Base-by-base conservation (phyloP, 2,329 filamentous ascomycete species). In the Hymenoscyphus infarciens region DNA sequence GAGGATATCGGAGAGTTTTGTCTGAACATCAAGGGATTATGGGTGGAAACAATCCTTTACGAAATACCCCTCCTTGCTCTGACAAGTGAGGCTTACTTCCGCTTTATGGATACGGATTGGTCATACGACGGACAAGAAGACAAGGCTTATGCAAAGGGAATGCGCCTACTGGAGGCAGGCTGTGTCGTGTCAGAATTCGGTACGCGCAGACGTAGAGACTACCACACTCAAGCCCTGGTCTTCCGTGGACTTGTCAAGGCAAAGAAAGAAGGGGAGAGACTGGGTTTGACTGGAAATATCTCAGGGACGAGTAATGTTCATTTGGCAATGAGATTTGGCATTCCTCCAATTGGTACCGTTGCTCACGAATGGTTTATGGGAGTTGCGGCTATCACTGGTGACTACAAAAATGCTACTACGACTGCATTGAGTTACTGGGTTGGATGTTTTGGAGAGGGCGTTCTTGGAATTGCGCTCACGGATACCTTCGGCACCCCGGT, bases 361-460 rank as follows among this genome's bases (percentile, higher is more conserved):
- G 95, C 95, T 0, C 95, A 99, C 73, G 95, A 99, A 78, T 99
- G 95, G 95, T 98, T 97, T 80, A 99, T 99, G 95, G 93, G 92
- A 52, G 94, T 96, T 66, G 95, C 95, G 0, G 93, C 95, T 45
- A 92, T 97, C 69, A 91, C 89, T 4, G 83, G 91, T 66, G 85
- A 97, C 76, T 99, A 99, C 74, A 83, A 86, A 69, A 82, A 84
- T 65, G 93, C 95, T 2, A 96, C 93, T 42, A 92, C 96, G 75
- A 83, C 88, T 67, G 93, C 92, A 0, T 79, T 99, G 69, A 82
- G 86, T 63, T 92, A 96, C 74, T 99, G 95, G 95, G 85, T 96
- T 38, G 87, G 88, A 59, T 96, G 91, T 65, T 99, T 97, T 74
- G 95, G 95, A 3, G 87, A 89, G 72, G 91, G 83, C 39, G 88